Evolutionary conservation across 805 yeast genomes (phyloP), one percentile per base, ranked within the genome.

Genomic region (Barnettozyma salicaria): DNA sequence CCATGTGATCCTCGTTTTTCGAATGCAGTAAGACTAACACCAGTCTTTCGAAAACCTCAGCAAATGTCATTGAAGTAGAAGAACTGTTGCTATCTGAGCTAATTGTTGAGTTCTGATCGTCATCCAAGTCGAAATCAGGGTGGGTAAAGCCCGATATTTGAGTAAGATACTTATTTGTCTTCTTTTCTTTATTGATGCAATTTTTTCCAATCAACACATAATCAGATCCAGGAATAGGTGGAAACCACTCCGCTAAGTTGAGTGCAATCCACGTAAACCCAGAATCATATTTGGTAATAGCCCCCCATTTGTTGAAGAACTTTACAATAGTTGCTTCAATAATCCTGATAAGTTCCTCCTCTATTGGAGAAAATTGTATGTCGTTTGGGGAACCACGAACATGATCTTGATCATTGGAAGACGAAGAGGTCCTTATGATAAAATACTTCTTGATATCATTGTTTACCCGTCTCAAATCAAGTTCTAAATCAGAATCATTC

Each of bases 221-320:
- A 27, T 44, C 42, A 3, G 56, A 50, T 22, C 43, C 38, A 8
- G 51, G 43, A 13, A 54, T 46, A 8, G 57, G 86, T 6, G 94
- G 89, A 22, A 77, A 71, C 95, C 95, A 88, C 57, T 87, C 95
- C 1, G 95, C 90, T 30, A 89, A 61, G 9, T 87, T 88, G 22
- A 86, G 61, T 0, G 96, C 96, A 14, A 85, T 74, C 96, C 96
- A 88, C 3, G 90, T 71, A 50, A 88, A 67, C 0, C 94, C 89
- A 30, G 80, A 70, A 57, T 86, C 92, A 55, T 89, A 89, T 47
- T 77, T 78, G 37, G 85, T 73, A 39, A 79, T 67, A 26, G 68
- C 66, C 6, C 92, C 89, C 95, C 95, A 88, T 61, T 85, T 85
- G 21, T 60, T 60, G 27, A 83, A 60, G 53, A 89, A 89, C 39